Evolutionary conservation across 164 flowering plant species (phyloP).

Genomic region (Annona cherimola): DNA sequence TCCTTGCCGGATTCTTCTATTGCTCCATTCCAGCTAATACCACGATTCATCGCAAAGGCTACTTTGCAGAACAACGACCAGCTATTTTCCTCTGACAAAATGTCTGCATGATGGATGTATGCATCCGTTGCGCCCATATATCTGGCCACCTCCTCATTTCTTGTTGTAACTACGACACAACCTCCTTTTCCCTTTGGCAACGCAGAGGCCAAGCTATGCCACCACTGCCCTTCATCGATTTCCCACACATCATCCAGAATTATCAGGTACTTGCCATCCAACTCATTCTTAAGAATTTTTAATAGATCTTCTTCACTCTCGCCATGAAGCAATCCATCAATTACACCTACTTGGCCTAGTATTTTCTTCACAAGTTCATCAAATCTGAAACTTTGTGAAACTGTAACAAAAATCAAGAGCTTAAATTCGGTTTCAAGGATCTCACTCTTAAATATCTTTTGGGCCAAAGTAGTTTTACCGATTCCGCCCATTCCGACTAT

Average conservation of each 20-base stretch:
- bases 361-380: neutral
- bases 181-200: neutral
- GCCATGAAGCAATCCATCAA: neutral
- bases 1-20: neutral
- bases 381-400: neutral
- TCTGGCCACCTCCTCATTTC: neutral
- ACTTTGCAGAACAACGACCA: neutral
- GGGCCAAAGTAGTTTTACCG: neutral
- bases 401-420: neutral
- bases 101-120: neutral
- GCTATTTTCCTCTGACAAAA: neutral
- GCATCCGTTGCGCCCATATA: neutral
- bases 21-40: neutral
- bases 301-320: neutral
- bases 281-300: neutral
- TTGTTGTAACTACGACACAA: neutral
- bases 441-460: neutral
- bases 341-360: neutral
- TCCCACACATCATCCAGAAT: neutral
- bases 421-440: neutral
- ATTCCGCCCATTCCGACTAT: conserved; percentile 3
- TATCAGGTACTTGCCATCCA: neutral
- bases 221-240: neutral
- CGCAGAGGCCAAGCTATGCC: neutral
- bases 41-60: neutral